phyloP scores from a whole-genome alignment of 768 basidiomycete species.

The Mycena galericulata region DNA sequence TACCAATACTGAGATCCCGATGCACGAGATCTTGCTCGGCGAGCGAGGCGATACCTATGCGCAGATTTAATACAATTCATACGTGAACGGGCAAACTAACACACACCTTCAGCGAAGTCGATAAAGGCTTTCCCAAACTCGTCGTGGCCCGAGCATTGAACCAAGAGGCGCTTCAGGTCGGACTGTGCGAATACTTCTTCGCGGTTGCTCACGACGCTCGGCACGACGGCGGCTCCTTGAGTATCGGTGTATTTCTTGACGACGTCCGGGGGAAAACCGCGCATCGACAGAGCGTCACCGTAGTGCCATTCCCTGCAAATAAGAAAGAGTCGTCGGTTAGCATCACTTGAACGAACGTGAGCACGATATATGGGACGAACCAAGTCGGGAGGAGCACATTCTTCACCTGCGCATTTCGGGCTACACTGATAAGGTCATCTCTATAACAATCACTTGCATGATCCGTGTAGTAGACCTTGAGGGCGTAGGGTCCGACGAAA shows the following conservation, averaged over 20 bases:
- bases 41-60: slow-evolving; percentile 13
- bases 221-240: neutral
- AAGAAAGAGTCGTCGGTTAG: neutral
- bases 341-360: neutral
- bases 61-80: neutral
- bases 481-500: slow-evolving; percentile 11
- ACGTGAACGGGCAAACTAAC: neutral
- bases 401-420: neutral
- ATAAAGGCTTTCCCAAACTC: slow-evolving; percentile 16
- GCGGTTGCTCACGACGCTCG: neutral
- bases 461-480: slow-evolving; percentile 6
- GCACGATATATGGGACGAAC: slow-evolving; percentile 9
- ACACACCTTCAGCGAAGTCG: slow-evolving; percentile 7
- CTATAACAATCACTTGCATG: neutral
- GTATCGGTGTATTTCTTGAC: neutral
- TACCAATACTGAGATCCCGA: slow-evolving; percentile 20
- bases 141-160: neutral
- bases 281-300: slow-evolving; percentile 2
- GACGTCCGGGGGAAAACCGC: slow-evolving; percentile 10
- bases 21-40: slow-evolving; percentile 5
- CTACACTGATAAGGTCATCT: slow-evolving; percentile 2
- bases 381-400: slow-evolving; percentile 20
- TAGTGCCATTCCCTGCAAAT: slow-evolving; percentile 19
- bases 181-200: slow-evolving; percentile 14
- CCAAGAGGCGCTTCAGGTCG: slow-evolving; percentile 13